Evolutionary conservation across 148 eudicot genomes (phyloP), one percentile per base, ranked within the genome.

Genomic region (Vaccinium darrowii): DNA sequence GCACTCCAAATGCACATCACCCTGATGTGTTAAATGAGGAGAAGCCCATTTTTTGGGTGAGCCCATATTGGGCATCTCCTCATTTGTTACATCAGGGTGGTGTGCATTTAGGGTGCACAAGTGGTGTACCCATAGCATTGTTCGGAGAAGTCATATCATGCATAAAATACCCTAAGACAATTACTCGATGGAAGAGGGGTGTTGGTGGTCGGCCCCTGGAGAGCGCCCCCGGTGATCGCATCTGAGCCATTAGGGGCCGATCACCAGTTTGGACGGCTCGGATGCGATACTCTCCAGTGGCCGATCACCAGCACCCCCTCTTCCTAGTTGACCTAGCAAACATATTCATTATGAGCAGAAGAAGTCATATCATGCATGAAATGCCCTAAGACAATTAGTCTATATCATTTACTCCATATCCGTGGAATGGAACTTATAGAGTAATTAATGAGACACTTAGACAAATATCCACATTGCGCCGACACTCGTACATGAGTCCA

Each of bases 151-250:
- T n/a, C 30, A 23, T 3, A 65, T 65, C 33, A 10, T 65, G 10
- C 71, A 65, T 65, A 14, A 8, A 9, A 65, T 65, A 30, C 1
- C 30, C 30, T 19, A 19, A 58, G 65, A 58, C 2, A 58, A 65
- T 12, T 2, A 96, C 36, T 95, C 98, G 81, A 87, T 98, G 92
- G 98, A 98, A 96, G 78, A 96, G 14, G 98, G 98, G 65, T 91
- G 91, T 81, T 90, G 6, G 0, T 23, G 36, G 10, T 25, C 15
- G 36, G 36, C 36, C 36, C 36, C 36, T 30, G 36, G 36, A 33
- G 36, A 33, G 36, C 2, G 36, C 36, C 36, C 33, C 36, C 1
- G 36, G 2, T 33, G 36, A 33, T 33, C 36, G 2, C 2, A 33
- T 33, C 36, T 2, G 36, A 33, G 36, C 36, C 36, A 33, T 33